Conservation (phyloP, 2,329 filamentous ascomycete genomes). For the Zymoseptoria tritici region DNA sequence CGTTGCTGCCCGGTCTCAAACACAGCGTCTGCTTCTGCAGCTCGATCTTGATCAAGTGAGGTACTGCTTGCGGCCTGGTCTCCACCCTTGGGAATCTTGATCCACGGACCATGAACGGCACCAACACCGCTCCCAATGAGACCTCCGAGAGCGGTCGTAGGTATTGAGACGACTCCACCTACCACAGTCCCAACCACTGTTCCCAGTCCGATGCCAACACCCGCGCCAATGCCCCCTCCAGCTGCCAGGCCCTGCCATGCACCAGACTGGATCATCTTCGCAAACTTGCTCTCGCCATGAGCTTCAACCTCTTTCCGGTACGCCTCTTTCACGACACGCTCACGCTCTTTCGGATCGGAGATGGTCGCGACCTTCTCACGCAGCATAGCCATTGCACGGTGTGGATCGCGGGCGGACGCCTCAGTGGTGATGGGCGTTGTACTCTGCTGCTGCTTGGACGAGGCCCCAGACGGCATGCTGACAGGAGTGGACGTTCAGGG, state of each 20-base stretch:
- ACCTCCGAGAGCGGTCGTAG: slow-evolving; percentile 33
- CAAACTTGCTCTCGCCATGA: slow-evolving; percentile 23
- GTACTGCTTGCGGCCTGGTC: slow-evolving; percentile 7
- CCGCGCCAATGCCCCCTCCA: slow-evolving; percentile 37
- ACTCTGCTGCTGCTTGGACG: slow-evolving; percentile 1
- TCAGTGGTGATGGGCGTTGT: background rate
- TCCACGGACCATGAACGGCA: slow-evolving; percentile 36
- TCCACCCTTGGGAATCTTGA: slow-evolving; percentile 28
- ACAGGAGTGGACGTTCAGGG: background rate
- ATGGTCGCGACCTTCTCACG: slow-evolving; percentile 17
- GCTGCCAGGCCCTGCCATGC: slow-evolving; percentile 36
- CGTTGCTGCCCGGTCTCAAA: background rate
- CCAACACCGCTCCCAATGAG: slow-evolving; percentile 36
- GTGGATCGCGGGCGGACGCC: background rate
- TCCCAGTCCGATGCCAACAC: slow-evolving; percentile 35
- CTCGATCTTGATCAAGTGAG: slow-evolving; percentile 5
- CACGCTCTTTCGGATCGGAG: slow-evolving; percentile 21
- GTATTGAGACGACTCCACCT: slow-evolving; percentile 34
- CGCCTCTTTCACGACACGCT: slow-evolving; percentile 23
- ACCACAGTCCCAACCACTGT: slow-evolving; percentile 37
- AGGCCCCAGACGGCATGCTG: background rate
- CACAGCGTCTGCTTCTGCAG: slow-evolving; percentile 13
- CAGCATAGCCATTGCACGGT: slow-evolving; percentile 3
- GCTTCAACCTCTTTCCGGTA: slow-evolving; percentile 28
- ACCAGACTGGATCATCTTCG: slow-evolving; percentile 24